A percentile compares a stretch with the other conserved stretches of the same genome.
Evolutionary conservation across 257 asterid genomes (phyloP).

Genomic region (Nicotiana attenuata): DNA sequence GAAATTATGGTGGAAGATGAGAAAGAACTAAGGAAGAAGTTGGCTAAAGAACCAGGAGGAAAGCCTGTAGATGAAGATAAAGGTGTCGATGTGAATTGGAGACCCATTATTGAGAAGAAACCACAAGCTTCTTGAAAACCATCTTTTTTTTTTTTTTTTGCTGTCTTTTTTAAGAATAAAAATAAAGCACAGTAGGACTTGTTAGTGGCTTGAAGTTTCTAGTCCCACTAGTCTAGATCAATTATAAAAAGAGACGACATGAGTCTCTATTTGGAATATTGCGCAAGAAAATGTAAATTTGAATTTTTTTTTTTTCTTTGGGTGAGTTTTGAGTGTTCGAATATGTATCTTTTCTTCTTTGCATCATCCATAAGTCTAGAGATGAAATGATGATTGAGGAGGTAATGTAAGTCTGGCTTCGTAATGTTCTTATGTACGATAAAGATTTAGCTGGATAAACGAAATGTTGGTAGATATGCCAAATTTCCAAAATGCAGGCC

Average conservation of each 20-base stretch:
- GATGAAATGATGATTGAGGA: too few relatives aligned
- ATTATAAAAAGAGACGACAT: not conserved
- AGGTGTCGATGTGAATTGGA: constrained; percentile 25
- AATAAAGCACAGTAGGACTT: not conserved
- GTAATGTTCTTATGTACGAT: too few relatives aligned
- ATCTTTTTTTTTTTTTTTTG: not conserved
- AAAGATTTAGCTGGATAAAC: too few relatives aligned
- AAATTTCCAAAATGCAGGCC: too few relatives aligned
- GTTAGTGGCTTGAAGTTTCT: not conserved
- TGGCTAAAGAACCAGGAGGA: constrained; percentile 27
- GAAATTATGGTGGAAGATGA: constrained; percentile 5
- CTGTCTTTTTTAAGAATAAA: not conserved
- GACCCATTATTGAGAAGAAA: constrained; percentile 26
- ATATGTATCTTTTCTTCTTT: not conserved
- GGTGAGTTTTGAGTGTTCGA: not conserved
- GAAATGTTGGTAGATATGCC: too few relatives aligned
- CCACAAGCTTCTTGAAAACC: not conserved
- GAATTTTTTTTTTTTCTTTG: not conserved
- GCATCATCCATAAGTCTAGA: too few relatives aligned
- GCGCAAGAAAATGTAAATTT: not conserved
- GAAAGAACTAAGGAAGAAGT: constrained; percentile 16
- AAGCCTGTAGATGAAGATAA: constrained; percentile 32
- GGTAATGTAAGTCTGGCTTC: too few relatives aligned
- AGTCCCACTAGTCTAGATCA: not conserved
- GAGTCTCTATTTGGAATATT: too few relatives aligned